A percentile compares a stretch with the other conserved stretches of the same genome.
Evolutionary conservation across 257 asterid species (phyloP).

Genomic region (Lycium ferocissimum): DNA sequence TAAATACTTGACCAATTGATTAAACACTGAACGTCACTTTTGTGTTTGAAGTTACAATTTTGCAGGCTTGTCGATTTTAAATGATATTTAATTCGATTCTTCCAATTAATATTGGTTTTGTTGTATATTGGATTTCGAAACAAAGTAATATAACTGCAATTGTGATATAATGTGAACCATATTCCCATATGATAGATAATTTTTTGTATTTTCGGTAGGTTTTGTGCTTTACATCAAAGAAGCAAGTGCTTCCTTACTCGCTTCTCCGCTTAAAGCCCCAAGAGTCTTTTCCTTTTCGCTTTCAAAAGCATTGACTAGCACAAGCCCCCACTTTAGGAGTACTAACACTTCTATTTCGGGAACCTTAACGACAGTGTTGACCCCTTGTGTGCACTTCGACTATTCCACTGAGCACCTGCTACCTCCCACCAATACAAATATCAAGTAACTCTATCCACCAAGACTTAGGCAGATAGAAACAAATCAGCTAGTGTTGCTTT

Average conservation of each 20-base stretch:
- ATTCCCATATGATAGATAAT: not conserved
- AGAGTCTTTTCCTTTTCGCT: not conserved
- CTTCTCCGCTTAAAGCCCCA: not conserved
- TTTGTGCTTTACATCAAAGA: not conserved
- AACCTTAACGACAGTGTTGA: not conserved
- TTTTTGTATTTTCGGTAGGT: not conserved
- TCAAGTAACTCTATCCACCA: not conserved
- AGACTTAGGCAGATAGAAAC: not conserved
- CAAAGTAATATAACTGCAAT: not conserved
- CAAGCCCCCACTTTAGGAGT: not conserved
- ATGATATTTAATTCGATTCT: not conserved
- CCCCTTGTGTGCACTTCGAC: not conserved
- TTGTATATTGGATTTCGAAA: not conserved
- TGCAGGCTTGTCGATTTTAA: not conserved
- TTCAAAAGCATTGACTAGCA: conserved; percentile 3
- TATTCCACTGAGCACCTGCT: not conserved
- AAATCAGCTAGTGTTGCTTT: not conserved
- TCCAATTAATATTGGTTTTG: not conserved
- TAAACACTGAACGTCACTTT: not conserved
- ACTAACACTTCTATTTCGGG: not conserved
- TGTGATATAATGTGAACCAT: not conserved
- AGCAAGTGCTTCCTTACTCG: not conserved
- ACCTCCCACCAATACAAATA: not conserved
- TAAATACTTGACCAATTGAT: not conserved
- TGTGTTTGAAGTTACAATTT: not conserved